phyloP scores from a whole-genome alignment of 352 stramenopile species.

The Phytophthora pisi region DNA sequence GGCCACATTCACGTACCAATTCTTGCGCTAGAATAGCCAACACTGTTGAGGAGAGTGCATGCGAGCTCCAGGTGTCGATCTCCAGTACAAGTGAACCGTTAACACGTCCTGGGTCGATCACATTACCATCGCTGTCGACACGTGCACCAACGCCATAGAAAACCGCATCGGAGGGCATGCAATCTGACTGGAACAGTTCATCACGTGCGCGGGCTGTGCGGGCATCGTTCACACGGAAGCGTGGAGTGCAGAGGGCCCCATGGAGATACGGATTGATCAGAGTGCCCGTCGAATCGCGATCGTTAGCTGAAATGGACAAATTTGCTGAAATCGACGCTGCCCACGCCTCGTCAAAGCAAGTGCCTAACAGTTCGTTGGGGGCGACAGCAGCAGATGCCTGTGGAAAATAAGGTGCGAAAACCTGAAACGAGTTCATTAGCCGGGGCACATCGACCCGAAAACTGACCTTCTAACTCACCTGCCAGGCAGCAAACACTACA shows the following conservation, averaged over 20 bases:
- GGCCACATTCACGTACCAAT: slow-evolving; percentile 28
- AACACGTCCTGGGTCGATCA: slow-evolving; percentile 34
- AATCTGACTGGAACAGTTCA: slow-evolving; percentile 41
- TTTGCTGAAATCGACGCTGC: slow-evolving; percentile 24
- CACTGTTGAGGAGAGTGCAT: slow-evolving; percentile 44
- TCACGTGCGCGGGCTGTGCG: slow-evolving; percentile 27
- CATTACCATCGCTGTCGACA: slow-evolving; percentile 29
- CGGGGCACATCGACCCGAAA: background rate
- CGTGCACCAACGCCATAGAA: slow-evolving; percentile 48
- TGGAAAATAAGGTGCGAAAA: slow-evolving; percentile 1
- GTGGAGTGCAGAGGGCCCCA: slow-evolving; percentile 33
- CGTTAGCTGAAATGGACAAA: slow-evolving; percentile 33
- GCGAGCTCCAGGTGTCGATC: slow-evolving; percentile 43
- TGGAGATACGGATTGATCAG: slow-evolving; percentile 43
- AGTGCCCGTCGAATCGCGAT: slow-evolving; percentile 27
- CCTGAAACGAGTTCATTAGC: slow-evolving; percentile 4
- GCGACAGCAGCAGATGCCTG: slow-evolving; percentile 25
- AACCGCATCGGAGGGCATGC: slow-evolving; percentile 20
- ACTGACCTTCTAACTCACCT: slow-evolving; percentile 12
- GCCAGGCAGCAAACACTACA: slow-evolving; percentile 8
- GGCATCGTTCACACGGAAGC: slow-evolving; percentile 43
- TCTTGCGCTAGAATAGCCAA: slow-evolving; percentile 58
- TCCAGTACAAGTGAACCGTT: slow-evolving; percentile 58
- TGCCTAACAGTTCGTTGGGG: slow-evolving; percentile 47
- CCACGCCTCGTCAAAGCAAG: slow-evolving; percentile 49